Percentiles rank a stretch among this genome's conserved stretches.
Conservation (phyloP, 768 basidiomycete genomes). For the Mrakia frigida region DNA sequence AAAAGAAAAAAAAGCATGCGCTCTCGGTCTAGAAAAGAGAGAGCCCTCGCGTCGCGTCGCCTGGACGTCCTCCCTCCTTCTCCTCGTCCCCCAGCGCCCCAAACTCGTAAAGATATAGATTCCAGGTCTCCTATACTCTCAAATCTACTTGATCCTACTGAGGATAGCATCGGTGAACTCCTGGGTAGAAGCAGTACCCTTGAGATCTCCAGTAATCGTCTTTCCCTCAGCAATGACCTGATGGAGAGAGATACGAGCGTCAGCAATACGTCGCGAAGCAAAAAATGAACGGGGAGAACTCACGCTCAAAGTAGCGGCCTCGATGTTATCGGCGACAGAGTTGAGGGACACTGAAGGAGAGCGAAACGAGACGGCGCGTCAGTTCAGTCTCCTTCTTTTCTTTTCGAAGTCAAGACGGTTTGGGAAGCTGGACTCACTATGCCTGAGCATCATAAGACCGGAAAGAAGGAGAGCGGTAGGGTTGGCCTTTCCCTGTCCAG, state of each 20-base stretch:
- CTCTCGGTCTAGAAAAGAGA: background rate
- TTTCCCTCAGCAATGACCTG: constrained; percentile 98
- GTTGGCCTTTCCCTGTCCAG: constrained; percentile 86
- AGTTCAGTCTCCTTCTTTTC: no score
- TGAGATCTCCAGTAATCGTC: constrained; percentile 88
- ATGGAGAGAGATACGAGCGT: background rate
- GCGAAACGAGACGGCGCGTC: constrained; percentile 25
- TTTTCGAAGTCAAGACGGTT: no score
- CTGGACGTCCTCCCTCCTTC: no score
- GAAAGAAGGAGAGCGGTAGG: constrained; percentile 97
- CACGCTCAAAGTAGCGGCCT: constrained; percentile 82
- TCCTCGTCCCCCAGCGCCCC: no score
- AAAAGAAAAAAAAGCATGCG: background rate
- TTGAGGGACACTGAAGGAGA: constrained; percentile 76
- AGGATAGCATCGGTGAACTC: constrained; percentile 89
- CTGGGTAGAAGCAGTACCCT: constrained; percentile 81
- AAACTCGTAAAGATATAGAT: no score
- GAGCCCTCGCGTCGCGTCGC: background rate
- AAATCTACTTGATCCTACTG: constrained; percentile 35
- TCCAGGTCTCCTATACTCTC: no score
- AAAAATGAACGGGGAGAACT: constrained; percentile 42
- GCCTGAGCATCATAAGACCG: constrained; percentile 92
- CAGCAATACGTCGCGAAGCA: constrained; percentile 17
- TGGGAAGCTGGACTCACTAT: constrained; percentile 49
- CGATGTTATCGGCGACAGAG: constrained; percentile 78